Base-by-base conservation (phyloP, 805 yeast genomes). In the Myxozyma lipomycoides region DNA sequence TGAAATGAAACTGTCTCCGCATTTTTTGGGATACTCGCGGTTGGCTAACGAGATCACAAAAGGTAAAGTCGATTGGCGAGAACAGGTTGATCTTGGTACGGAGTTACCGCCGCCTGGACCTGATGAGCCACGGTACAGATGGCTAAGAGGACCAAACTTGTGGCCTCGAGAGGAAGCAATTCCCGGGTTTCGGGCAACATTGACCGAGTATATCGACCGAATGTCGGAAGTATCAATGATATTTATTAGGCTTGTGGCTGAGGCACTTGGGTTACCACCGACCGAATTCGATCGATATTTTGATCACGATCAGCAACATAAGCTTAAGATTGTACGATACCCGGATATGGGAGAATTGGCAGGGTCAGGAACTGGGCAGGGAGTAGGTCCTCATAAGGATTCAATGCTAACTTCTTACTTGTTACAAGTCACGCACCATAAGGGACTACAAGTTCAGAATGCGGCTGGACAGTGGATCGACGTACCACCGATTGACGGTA, bases 321-420 rank as follows among this genome's bases (percentile, higher is more conserved):
- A 80, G 60, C 77, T 81, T 73, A 81, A 82, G 59, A 62, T 81
- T 17, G 73, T 81, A 36, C 74, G 77, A 24, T 81, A 81, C 59
- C 85, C 85, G 2, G 81, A 77, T 45, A 61, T 63, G 1, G 40
- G 52, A 0, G 64, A 66, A 41, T 62, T 71, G 40, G 57, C 51
- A 6, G 34, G 34, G 10, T 32, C 42, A 6, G 49, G 49, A 3
- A 51, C 59, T n/a, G 59, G 57, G 6, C 51, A 59, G 34, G 60
- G 60, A 15, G 77, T 74, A 17, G 85, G 86, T 1, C 82, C 84
- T 2, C 88, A 83, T 61, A 73, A 84, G 50, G 89, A 83, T 60
- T 58, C 65, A 18, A 52, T 52, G 57, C 55, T 52, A 18, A 52
- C 57, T 18, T 42, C 54, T 32, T 52, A 52, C 36, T 45, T 52